phyloP scores from a whole-genome alignment of 1,284 basidiomycete genomes.

The Puccinia sorghi region DNA sequence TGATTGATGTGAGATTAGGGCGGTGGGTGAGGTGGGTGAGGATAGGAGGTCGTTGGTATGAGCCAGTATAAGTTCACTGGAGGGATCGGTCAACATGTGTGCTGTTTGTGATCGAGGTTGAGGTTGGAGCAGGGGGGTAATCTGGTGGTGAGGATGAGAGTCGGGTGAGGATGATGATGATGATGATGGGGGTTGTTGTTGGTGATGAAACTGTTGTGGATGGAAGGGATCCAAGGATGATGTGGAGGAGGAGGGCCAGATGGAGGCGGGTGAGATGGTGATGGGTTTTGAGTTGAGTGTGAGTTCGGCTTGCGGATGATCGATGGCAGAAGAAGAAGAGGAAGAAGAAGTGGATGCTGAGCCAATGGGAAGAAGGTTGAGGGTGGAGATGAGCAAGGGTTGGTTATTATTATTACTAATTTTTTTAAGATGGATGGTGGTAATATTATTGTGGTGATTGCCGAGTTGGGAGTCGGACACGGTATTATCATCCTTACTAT shows the following conservation, averaged over 20 bases:
- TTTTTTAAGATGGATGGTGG: not conserved
- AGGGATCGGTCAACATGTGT: conserved; percentile 19
- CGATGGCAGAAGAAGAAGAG: not conserved
- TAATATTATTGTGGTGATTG: not conserved
- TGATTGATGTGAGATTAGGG: not conserved
- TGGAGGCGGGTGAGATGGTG: not conserved
- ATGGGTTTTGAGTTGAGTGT: not conserved
- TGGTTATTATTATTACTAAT: not conserved
- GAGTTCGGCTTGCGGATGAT: not conserved
- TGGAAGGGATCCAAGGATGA: not conserved
- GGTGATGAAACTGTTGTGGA: not conserved
- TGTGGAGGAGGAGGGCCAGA: not conserved
- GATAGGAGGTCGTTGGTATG: conserved; percentile 2
- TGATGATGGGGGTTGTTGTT: not conserved
- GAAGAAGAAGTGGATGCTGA: not conserved
- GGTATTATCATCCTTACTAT: not conserved
- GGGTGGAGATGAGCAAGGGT: conserved; percentile 15
- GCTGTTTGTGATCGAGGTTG: conserved; percentile 1
- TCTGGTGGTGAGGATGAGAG: not conserved
- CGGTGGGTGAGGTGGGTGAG: conserved; percentile 8
- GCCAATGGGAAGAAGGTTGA: not conserved
- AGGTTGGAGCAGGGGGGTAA: conserved; percentile 10
- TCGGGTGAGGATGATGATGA: not conserved
- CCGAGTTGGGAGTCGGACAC: not conserved
- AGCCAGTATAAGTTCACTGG: not conserved